phyloP scores from a whole-genome alignment of 1,284 basidiomycete species.

The Malassezia psittaci region DNA sequence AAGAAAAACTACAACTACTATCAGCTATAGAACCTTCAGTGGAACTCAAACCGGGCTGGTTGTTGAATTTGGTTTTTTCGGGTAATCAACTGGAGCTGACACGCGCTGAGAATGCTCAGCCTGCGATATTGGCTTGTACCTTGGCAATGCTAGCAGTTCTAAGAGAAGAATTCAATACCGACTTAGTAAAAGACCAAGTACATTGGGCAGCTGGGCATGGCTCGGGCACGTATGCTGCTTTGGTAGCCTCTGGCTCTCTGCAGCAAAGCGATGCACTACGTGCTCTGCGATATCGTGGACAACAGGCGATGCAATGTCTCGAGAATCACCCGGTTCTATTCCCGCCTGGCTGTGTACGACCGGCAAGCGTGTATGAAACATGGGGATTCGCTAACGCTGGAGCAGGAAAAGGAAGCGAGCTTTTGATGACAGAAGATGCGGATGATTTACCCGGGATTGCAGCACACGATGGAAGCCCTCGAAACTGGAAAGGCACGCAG shows the following conservation, averaged over 20 bases:
- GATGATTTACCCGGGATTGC: not conserved
- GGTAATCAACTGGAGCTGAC: constrained; percentile 45
- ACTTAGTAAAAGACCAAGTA: constrained; percentile 36
- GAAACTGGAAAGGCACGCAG: constrained; percentile 35
- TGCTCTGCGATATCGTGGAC: constrained; percentile 36
- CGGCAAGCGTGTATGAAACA: constrained; percentile 42
- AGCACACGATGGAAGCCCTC: constrained; percentile 1
- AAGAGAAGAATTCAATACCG: constrained; percentile 35
- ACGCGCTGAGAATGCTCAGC: constrained; percentile 39
- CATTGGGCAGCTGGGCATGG: constrained; percentile 39
- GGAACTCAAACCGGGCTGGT: constrained; percentile 26
- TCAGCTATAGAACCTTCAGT: constrained; percentile 20
- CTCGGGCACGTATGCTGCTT: constrained; percentile 38
- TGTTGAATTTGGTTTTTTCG: constrained; percentile 34
- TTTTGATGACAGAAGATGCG: not conserved
- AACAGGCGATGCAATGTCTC: constrained; percentile 29
- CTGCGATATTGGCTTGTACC: constrained; percentile 37
- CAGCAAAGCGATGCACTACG: constrained; percentile 36
- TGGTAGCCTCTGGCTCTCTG: constrained; percentile 29
- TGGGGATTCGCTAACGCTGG: constrained; percentile 46
- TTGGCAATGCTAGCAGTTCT: constrained; percentile 41
- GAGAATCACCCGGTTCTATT: constrained; percentile 34
- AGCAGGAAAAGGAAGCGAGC: constrained; percentile 20
- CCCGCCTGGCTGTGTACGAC: constrained; percentile 35
- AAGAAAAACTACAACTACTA: constrained; percentile 32